Percentiles rank a stretch among this genome's conserved stretches.
Conservation (phyloP, 345 rosid species). For the Populus euphratica region DNA sequence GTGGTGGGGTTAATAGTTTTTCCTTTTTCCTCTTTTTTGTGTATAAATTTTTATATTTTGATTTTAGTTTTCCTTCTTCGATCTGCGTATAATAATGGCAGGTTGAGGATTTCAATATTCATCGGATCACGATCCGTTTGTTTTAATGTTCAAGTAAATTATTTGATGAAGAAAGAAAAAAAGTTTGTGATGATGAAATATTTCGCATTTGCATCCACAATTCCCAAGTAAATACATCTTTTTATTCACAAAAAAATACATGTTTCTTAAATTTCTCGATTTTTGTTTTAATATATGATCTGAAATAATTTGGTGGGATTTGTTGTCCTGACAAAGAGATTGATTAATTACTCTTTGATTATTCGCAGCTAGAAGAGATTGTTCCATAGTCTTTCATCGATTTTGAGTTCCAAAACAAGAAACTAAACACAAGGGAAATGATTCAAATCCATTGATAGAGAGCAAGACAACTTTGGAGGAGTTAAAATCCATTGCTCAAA, state of each 20-base stretch:
- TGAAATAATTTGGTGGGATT: not conserved
- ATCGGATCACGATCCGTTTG: constrained; percentile 4
- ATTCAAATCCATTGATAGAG: no score
- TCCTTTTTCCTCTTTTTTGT: constrained; percentile 2
- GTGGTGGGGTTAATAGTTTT: constrained; percentile 5
- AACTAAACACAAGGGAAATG: not conserved
- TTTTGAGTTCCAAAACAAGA: not conserved
- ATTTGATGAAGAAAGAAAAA: not conserved
- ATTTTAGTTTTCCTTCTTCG: constrained; percentile 14
- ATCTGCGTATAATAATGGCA: constrained; percentile 38
- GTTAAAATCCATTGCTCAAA: not conserved
- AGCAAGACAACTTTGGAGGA: not conserved
- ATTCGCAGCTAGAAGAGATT: not conserved
- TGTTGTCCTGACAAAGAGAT: no score
- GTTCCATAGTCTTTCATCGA: no score
- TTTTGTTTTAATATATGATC: not conserved
- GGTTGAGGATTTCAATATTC: constrained; percentile 25
- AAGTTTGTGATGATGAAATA: not conserved
- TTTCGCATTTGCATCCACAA: not conserved
- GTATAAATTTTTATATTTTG: not conserved
- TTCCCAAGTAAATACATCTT: not conserved
- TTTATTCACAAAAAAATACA: not conserved
- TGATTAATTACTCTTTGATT: no score
- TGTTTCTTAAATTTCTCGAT: not conserved
- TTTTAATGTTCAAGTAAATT: not conserved